Conservation (phyloP, 2,329 filamentous ascomycete species). For the Calonectria ilicicola region DNA sequence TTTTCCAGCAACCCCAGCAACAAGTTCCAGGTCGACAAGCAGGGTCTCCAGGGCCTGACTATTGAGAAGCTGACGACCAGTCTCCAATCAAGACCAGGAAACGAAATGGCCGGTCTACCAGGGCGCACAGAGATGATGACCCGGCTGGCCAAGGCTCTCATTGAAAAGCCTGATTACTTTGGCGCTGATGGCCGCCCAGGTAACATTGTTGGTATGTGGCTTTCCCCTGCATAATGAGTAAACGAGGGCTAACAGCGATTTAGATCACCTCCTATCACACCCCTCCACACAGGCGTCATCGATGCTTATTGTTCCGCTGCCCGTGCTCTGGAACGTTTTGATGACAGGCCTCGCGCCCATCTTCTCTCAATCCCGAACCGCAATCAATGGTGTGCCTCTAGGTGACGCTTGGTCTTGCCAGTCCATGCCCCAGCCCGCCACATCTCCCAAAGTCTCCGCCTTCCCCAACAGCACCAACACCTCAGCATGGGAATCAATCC, state of each 20-base stretch:
- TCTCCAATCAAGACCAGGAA: constrained; percentile 84
- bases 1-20: constrained; percentile 88
- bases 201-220: constrained; percentile 85
- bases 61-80: constrained; percentile 81
- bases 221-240: not conserved
- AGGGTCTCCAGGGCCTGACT: constrained; percentile 80
- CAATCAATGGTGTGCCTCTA: constrained; percentile 86
- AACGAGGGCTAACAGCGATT: constrained; percentile 29
- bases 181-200: constrained; percentile 87
- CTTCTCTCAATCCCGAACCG: constrained; percentile 89
- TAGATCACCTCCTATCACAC: constrained; percentile 93
- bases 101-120: constrained; percentile 86
- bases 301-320: constrained; percentile 86
- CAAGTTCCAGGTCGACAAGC: constrained; percentile 90
- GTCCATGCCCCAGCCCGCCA: constrained; percentile 76
- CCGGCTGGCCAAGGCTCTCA: constrained; percentile 79
- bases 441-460: constrained; percentile 48
- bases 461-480: constrained; percentile 37
- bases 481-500: constrained; percentile 77
- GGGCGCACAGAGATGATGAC: constrained; percentile 85
- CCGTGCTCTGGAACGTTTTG: constrained; percentile 90
- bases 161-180: constrained; percentile 84
- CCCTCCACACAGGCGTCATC: constrained; percentile 90
- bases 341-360: constrained; percentile 89
- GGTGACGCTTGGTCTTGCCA: constrained; percentile 96